These are phyloP conservation scores for Trichoderma guizhouense DNA, from an alignment of 2,329 filamentous ascomycete genomes.

Conservation along the genomic window DNA sequence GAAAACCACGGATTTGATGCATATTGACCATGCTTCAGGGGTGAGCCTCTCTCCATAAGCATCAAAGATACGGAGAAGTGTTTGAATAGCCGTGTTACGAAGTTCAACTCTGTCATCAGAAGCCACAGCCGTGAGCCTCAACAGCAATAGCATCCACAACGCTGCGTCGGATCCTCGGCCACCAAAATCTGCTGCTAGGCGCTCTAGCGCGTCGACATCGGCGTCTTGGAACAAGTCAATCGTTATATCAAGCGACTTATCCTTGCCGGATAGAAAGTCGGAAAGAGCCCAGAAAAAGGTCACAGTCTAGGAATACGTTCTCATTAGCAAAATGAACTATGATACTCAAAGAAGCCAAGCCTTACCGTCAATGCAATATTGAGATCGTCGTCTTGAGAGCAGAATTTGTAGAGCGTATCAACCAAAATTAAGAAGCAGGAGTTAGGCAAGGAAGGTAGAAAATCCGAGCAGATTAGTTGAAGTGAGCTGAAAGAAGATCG, in stretches of 20 bases:
- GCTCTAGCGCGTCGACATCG: conserved; percentile 49
- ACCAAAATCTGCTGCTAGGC: conserved; percentile 57
- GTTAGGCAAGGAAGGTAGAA: conserved; percentile 69
- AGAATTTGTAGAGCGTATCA: conserved; percentile 85
- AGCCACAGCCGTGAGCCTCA: conserved; percentile 68
- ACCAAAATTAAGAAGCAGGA: conserved; percentile 74
- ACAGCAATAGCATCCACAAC: conserved; percentile 73
- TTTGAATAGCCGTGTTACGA: conserved; percentile 85
- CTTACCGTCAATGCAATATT: conserved; percentile 89
- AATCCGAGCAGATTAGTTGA: conserved; percentile 93
- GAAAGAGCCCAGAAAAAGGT: conserved; percentile 96
- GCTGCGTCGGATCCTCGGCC: conserved; percentile 64
- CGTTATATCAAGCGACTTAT: conserved; percentile 55
- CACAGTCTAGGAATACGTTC: conserved; percentile 60
- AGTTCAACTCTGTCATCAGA: conserved; percentile 71
- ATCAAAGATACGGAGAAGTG: conserved; percentile 85
- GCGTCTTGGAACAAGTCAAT: conserved; percentile 52
- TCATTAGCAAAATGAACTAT: not conserved
- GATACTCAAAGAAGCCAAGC: not conserved
- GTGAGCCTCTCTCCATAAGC: conserved; percentile 80
- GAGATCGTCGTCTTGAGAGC: conserved; percentile 82
- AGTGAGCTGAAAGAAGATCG: conserved; percentile 84
- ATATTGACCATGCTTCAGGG: conserved; percentile 77
- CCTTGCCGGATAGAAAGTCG: conserved; percentile 70
- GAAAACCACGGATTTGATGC: conserved; percentile 77